These are phyloP conservation scores for Hericium erinaceus DNA, from an alignment of 768 basidiomycete genomes.

Conservation along the genomic window DNA sequence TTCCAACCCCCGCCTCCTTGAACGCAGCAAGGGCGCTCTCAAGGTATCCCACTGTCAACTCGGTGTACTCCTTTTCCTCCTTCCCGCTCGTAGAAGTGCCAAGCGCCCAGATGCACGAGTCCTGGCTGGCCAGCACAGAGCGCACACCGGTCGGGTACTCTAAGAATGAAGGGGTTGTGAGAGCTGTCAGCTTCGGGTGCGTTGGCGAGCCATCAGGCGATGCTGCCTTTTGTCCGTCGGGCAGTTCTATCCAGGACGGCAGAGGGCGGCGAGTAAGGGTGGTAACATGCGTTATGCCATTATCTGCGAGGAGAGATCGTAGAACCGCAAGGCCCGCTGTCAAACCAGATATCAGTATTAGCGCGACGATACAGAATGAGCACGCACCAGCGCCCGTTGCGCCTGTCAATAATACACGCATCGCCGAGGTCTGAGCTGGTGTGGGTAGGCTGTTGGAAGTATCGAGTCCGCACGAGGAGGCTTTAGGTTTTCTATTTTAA, in stretches of 20 bases:
- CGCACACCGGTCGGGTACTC: slow-evolving; percentile 11
- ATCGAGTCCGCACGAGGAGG: too few relatives aligned
- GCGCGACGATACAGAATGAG: neutral
- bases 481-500: too few relatives aligned
- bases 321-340: slow-evolving; percentile 17
- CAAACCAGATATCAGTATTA: too few relatives aligned
- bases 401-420: slow-evolving; percentile 9
- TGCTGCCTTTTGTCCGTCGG: neutral
- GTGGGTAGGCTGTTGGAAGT: too few relatives aligned
- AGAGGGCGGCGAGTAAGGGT: slow-evolving; percentile 18
- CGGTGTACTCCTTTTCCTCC: slow-evolving; percentile 11
- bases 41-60: slow-evolving; percentile 20
- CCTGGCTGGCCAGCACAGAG: slow-evolving; percentile 13
- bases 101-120: slow-evolving; percentile 21
- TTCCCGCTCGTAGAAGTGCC: slow-evolving; percentile 10
- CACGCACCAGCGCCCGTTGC: slow-evolving; percentile 12
- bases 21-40: slow-evolving; percentile 6
- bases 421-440: neutral
- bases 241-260: slow-evolving; percentile 12
- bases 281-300: slow-evolving; percentile 13
- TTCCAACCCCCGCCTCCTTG: slow-evolving; percentile 10
- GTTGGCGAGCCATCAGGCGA: neutral
- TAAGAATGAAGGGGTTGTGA: slow-evolving; percentile 15
- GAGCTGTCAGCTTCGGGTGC: slow-evolving; percentile 14
- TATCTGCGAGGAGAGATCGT: slow-evolving; percentile 13